Evolutionary conservation across 495 filamentous ascomycete species (phyloP).

Genomic region (Pyrenopolyporus hunteri): DNA sequence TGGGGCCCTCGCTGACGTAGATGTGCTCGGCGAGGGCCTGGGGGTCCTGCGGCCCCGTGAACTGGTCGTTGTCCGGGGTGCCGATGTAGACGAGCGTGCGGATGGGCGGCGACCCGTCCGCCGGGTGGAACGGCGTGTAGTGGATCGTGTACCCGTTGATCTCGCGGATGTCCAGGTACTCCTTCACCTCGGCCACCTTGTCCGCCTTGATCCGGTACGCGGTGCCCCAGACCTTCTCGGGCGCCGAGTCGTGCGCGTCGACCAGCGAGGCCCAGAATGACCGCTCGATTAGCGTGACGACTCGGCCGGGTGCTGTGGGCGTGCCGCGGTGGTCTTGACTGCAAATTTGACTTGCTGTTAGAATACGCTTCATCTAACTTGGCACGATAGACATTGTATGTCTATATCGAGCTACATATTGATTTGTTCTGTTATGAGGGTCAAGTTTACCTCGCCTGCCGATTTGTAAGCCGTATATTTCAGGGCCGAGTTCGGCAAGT

Average conservation of each 20-base stretch:
- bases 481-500: slow-evolving; percentile 2
- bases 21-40: slow-evolving; percentile 86
- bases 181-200: slow-evolving; percentile 78
- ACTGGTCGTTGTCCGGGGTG: slow-evolving; percentile 91
- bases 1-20: slow-evolving; percentile 74
- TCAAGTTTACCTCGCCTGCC: slow-evolving; percentile 62
- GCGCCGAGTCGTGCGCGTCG: slow-evolving; percentile 67
- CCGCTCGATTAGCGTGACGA: slow-evolving; percentile 89
- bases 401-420: neutral
- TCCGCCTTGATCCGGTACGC: slow-evolving; percentile 84
- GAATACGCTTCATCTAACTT: neutral
- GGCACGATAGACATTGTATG: neutral
- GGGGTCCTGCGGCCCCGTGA: slow-evolving; percentile 81
- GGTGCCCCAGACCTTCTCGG: slow-evolving; percentile 82
- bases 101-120: slow-evolving; percentile 51
- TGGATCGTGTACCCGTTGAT: slow-evolving; percentile 96
- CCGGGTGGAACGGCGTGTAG: slow-evolving; percentile 79
- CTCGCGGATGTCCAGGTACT: slow-evolving; percentile 94
- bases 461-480: slow-evolving; percentile 31
- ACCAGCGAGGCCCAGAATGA: slow-evolving; percentile 78
- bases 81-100: slow-evolving; percentile 88
- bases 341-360: neutral
- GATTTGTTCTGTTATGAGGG: neutral
- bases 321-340: slow-evolving; percentile 97
- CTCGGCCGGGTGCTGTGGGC: slow-evolving; percentile 81